These are phyloP conservation scores for Neodidymelliopsis sp. DNA, from an alignment of 2,329 filamentous ascomycete species.

Conservation along the genomic window DNA sequence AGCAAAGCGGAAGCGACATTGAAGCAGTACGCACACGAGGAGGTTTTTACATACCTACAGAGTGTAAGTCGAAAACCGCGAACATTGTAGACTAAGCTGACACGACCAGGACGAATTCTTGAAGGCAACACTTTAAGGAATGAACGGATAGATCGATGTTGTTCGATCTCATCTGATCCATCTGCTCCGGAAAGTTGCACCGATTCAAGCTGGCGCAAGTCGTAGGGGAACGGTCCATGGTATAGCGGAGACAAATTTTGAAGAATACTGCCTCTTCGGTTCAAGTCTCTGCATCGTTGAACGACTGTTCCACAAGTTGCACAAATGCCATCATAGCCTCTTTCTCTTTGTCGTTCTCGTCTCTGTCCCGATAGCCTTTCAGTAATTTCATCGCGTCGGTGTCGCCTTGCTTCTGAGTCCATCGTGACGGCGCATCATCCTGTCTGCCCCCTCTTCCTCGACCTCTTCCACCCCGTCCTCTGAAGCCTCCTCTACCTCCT, in stretches of 20 bases:
- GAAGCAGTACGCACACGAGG: background rate
- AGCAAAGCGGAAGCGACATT: background rate
- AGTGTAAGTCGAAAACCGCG: background rate
- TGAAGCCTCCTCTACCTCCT: constrained; percentile 25
- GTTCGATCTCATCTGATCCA: too few relatives aligned
- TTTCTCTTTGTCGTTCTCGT: constrained; percentile 39
- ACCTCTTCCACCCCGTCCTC: constrained; percentile 22
- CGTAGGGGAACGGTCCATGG: too few relatives aligned
- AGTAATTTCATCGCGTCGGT: constrained; percentile 40
- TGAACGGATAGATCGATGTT: background rate
- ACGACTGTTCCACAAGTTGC: constrained; percentile 34
- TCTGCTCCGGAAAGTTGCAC: too few relatives aligned
- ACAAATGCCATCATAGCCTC: constrained; percentile 54
- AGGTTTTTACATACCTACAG: background rate
- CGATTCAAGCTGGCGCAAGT: too few relatives aligned
- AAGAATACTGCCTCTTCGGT: background rate
- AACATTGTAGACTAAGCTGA: background rate
- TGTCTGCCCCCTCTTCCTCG: constrained; percentile 23
- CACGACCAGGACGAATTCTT: background rate
- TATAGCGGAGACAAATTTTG: background rate
- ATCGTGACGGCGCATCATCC: constrained; percentile 21
- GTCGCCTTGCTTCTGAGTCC: constrained; percentile 44
- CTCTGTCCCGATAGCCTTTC: constrained; percentile 34
- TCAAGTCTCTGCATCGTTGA: constrained; percentile 22
- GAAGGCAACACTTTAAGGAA: background rate